Evolutionary conservation across 352 stramenopile species (phyloP), one percentile per base, ranked within the genome.

Genomic region (Pythium guiyangense): DNA sequence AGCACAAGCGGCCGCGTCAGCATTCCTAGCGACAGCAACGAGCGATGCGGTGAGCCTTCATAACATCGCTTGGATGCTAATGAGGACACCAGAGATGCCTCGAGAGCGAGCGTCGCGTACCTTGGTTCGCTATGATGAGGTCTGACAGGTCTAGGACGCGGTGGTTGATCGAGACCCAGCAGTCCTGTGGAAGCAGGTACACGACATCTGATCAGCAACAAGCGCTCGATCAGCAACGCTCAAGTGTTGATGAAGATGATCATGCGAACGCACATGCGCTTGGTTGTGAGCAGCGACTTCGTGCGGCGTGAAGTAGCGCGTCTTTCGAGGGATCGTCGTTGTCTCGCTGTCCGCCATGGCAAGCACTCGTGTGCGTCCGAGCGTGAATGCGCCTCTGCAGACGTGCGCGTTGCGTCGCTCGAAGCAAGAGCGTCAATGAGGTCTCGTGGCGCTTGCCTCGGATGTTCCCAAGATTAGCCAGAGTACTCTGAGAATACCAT

Each of bases 231-330:
- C 15, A 29, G 31, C 35, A 34, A 2, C 43, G 1, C 14, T 46
- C 25, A 11, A 14, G 17, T 39, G 49, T 27, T n/a, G 17, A 29
- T 42, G 4, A 6, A 25, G 9, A 45, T 3, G 11, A 22, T 12
- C n/a, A 22, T 20, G 6, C 17, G 22, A 35, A 44, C 42, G 27
- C 37, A 87, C 90, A 45, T 92, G 74, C 6, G 83, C 73, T 29
- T 74, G 82, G 59, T 97, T 97, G 67, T 97, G 89, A 6, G 59
- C 58, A 0, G 80, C 69, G 14, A 97, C 78, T 57, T 97, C 88
- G 2, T 73, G 73, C 0, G 81, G 68, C 22, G 87, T 96, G 59
- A 83, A 96, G 68, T 81, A 95, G 17, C 71, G 67, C 10, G 34
- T 11, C 17, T 44, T 44, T 27, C n/a, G 42, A 25, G 18, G 3